Evolutionary conservation across 768 basidiomycete species (phyloP), one percentile per base, ranked within the genome.

Genomic region (Tephrocybe sp.): DNA sequence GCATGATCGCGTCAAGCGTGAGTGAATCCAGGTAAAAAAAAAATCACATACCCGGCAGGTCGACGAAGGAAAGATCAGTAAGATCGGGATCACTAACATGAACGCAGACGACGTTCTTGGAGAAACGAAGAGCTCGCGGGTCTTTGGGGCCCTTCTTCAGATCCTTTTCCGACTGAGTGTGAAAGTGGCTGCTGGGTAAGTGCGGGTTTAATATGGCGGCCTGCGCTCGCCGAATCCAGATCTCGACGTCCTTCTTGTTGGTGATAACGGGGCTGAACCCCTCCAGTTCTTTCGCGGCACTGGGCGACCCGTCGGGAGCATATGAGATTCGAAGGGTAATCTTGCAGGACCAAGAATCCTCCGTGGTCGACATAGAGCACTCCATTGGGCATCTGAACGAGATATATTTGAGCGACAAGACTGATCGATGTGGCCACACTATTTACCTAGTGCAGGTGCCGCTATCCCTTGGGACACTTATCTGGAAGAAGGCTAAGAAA

Each of bases 381-480:
- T 80, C 75, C 74, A 77, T 78, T 0, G 78, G 79, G 44, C 80
- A 82, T 42, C 80, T 80, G 37, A 15, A 12, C 9, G 7, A 19
- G 30, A 40, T 8, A 22, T 6, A 18, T 16, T 11, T 5, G n/a
- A 13, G 24, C 16, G 22, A 32, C 21, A 25, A 26, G 3, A 13
- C 36, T 24, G 16, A 26, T 44, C 38, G 47, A 35, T n/a, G n/a
- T n/a, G n/a, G 21, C 19, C 16, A 7, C 18, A 26, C 28, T 47
- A 22, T 39, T 39, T 51, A 78, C 82, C 79, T 68, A 0, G 80
- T 83, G 44, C 82, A 83, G 0, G 80, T 83, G 18, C 81, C 81
- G 35, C 78, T 78, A 34, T 83, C 83, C 26, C 83, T 68, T 9
- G 83, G 83, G 24, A 85, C 82, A 41, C 66, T 79, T 25, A 84